phyloP scores from a whole-genome alignment of 306 rosid species.

The Medicago lupulina region DNA sequence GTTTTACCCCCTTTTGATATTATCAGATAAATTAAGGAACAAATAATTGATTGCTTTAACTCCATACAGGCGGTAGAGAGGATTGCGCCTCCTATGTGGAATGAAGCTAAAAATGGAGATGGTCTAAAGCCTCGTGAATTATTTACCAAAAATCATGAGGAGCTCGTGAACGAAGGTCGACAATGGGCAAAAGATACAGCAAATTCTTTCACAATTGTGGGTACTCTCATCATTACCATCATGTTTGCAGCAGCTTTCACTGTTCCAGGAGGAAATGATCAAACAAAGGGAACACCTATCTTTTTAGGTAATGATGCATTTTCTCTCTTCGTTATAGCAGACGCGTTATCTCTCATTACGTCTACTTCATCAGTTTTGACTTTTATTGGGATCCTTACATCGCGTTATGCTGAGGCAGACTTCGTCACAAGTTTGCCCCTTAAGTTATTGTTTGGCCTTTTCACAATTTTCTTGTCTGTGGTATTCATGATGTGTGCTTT shows the following conservation, averaged over 20 bases:
- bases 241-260: slow-evolving; percentile 37
- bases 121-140: slow-evolving; percentile 3
- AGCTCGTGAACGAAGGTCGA: background rate
- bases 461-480: no score
- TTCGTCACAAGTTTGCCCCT: no score
- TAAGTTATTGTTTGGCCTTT: no score
- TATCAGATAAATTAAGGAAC: no score
- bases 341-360: background rate
- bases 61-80: slow-evolving; percentile 25
- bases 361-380: background rate
- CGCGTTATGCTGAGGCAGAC: no score
- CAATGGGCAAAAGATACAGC: slow-evolving; percentile 40
- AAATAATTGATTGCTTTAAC: no score
- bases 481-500: no score
- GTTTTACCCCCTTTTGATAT: no score
- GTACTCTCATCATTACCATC: slow-evolving; percentile 27
- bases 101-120: background rate
- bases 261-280: slow-evolving; percentile 33
- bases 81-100: background rate
- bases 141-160: slow-evolving; percentile 31
- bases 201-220: background rate
- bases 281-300: background rate
- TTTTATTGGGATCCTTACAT: background rate
- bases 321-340: background rate
- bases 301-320: background rate